Base-by-base conservation (phyloP, 331 rosid genomes). In the Malus hybrid region DNA sequence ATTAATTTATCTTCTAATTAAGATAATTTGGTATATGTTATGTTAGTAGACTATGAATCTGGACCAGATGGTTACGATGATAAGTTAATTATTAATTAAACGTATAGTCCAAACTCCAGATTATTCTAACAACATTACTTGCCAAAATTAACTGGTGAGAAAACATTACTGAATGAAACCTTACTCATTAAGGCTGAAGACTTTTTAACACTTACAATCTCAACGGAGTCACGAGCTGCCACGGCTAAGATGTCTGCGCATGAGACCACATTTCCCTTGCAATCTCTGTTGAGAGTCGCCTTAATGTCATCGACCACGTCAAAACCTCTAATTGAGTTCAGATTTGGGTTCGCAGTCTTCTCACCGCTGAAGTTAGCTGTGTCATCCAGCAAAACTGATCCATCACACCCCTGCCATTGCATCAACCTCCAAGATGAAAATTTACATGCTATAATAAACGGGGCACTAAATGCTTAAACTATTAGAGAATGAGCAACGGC, bases 211-310 rank as follows among this genome's bases (percentile, higher is more conserved):
- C 92, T 86, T 29, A 90, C 88, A 1, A 88, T 81, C 9, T 78
- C 39, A 0, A 90, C 84, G 60, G 96, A 86, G 64, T 90, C 93
- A 68, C 96, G 93, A 81, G 93, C 93, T 46, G 89, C 87, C 6
- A 83, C 73, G 1, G 93, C 91, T 69, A 90, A 81, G 67, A 90
- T 88, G 71, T 88, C 93, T 4, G 93, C 90, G 54, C 93, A 90
- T 3, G 96, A 88, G 9, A 90, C 88, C 7, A 83, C 91, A 28
- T 84, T 78, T 6, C 80, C 54, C 9, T 74, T 57, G 71, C 93
- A 91, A 69, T 52, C 85, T 67, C 50, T 59, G 67, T 91, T 83
- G 24, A 87, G 84, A 0, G 82, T 79, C 20, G 52, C 74, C 74
- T 89, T 91, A 16, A 89, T 89, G n/a, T 86, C 7, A 60, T 86